Evolutionary conservation across 2,329 filamentous ascomycete species (phyloP).

Genomic region (Nothophaeocryptopus gaeumannii): DNA sequence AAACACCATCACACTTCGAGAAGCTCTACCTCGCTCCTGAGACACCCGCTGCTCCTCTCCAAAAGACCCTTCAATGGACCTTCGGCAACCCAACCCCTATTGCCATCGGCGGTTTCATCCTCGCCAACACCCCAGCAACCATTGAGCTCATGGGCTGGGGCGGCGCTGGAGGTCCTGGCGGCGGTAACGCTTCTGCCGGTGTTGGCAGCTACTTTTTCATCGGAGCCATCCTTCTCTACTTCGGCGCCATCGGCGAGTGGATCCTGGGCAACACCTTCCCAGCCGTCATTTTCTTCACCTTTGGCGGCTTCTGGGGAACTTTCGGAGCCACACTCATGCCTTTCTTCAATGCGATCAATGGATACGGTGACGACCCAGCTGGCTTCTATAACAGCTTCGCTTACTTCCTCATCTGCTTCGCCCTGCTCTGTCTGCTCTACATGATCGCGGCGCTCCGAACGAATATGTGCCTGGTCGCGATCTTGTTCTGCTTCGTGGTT

Average conservation of each 20-base stretch:
- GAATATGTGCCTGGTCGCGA: constrained; percentile 23
- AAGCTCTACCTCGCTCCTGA: constrained; percentile 10
- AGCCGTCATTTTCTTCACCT: constrained; percentile 52
- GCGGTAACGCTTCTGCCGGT: constrained; percentile 14
- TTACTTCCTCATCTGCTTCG: constrained; percentile 17
- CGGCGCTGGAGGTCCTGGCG: constrained; percentile 19
- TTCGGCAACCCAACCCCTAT: constrained; percentile 21
- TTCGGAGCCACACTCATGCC: constrained; percentile 6
- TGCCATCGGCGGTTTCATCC: constrained; percentile 20
- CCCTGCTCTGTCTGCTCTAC: constrained; percentile 19
- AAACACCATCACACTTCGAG: constrained; percentile 6
- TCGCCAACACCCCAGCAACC: constrained; percentile 20
- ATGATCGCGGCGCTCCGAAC: constrained; percentile 20
- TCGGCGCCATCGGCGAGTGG: constrained; percentile 30
- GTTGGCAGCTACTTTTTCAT: constrained; percentile 16
- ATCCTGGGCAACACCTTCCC: constrained; percentile 57
- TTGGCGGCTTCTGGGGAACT: constrained; percentile 53
- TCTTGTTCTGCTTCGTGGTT: constrained; percentile 21
- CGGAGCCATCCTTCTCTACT: constrained; percentile 9
- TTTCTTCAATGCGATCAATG: constrained; percentile 4
- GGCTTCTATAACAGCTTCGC: constrained; percentile 17
- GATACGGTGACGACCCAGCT: constrained; percentile 3
- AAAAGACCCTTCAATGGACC: constrained; percentile 3
- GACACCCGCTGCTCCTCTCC: not conserved
- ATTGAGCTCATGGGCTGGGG: constrained; percentile 23